Evolutionary conservation across 345 rosid genomes (phyloP).

Genomic region (Zanthoxylum bungeanum): DNA sequence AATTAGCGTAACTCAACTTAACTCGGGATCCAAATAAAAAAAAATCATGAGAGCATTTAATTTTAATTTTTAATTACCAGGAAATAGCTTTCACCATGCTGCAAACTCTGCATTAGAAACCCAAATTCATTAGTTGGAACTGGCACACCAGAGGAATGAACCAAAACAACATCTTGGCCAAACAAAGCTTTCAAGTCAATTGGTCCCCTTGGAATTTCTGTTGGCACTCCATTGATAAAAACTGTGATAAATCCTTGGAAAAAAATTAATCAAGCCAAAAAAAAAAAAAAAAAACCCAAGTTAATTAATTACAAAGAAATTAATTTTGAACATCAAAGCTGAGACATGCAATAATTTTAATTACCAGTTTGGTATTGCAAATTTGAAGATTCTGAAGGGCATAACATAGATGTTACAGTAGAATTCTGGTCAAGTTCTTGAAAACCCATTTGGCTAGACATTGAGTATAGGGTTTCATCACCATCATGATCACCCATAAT

Average conservation of each 20-base stretch:
- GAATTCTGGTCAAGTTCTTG: slow-evolving; percentile 55
- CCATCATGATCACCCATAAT: slow-evolving; percentile 37
- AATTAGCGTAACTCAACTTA: no score
- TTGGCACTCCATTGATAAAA: slow-evolving; percentile 78
- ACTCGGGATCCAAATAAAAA: no score
- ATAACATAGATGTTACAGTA: slow-evolving; percentile 40
- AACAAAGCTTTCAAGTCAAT: slow-evolving; percentile 72
- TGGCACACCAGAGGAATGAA: slow-evolving; percentile 78
- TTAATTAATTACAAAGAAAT: not conserved
- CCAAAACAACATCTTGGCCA: slow-evolving; percentile 66
- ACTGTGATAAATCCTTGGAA: slow-evolving; percentile 77
- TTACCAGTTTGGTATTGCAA: slow-evolving; percentile 74
- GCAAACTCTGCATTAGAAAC: slow-evolving; percentile 64
- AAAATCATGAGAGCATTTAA: no score
- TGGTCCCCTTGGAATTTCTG: slow-evolving; percentile 77
- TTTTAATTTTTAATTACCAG: no score
- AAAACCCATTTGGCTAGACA: slow-evolving; percentile 63
- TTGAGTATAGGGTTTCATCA: slow-evolving; percentile 43
- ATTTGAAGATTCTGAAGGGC: slow-evolving; percentile 63
- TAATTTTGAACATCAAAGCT: not conserved
- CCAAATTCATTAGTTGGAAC: slow-evolving; percentile 80
- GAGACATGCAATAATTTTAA: slow-evolving; percentile 26
- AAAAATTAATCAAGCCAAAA: not conserved
- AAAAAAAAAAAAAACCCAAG: not conserved
- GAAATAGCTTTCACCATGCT: slow-evolving; percentile 92